A percentile compares a stretch with the other conserved stretches of the same genome.
phyloP scores from a whole-genome alignment of 371 early-diverging fungal species.

The Vittaforma corneae region DNA sequence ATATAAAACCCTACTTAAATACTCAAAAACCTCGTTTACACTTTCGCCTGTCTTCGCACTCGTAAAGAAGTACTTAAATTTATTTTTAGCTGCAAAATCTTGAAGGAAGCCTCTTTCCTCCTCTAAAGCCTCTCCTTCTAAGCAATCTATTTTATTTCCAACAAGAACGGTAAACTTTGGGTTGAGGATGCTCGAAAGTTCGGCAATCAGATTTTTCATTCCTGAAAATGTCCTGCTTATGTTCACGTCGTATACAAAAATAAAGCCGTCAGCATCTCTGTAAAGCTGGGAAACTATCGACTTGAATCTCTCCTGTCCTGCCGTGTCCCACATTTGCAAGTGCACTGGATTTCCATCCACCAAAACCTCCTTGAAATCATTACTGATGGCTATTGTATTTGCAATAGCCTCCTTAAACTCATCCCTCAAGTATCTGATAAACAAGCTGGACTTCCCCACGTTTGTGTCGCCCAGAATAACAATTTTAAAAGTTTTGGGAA shows the following conservation, averaged over 20 bases:
- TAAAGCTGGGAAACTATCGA: constrained; percentile 93
- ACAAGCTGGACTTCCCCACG: constrained; percentile 62
- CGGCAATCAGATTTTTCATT: constrained; percentile 74
- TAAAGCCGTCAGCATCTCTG: constrained; percentile 95
- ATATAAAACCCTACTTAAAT: constrained; percentile 32
- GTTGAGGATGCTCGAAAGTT: constrained; percentile 75
- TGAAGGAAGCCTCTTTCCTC: background rate
- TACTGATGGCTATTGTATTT: constrained; percentile 56
- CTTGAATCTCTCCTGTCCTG: constrained; percentile 80
- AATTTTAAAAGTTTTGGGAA: constrained; percentile 53
- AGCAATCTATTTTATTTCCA: constrained; percentile 91
- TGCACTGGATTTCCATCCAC: constrained; percentile 63
- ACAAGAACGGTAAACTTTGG: constrained; percentile 76
- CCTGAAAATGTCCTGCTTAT: constrained; percentile 81
- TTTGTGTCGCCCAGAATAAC: constrained; percentile 62
- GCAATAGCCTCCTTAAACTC: constrained; percentile 43
- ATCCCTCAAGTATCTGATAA: constrained; percentile 53
- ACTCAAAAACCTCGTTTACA: constrained; percentile 51
- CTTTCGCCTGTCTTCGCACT: constrained; percentile 57
- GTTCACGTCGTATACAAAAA: constrained; percentile 85
- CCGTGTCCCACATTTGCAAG: constrained; percentile 70
- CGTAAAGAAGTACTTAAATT: constrained; percentile 35
- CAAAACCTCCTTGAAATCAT: constrained; percentile 60
- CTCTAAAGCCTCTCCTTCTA: constrained; percentile 67
- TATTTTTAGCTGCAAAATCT: constrained; percentile 10